phyloP scores from a whole-genome alignment of 495 filamentous ascomycete genomes.

The Lophiotrema nucula region DNA sequence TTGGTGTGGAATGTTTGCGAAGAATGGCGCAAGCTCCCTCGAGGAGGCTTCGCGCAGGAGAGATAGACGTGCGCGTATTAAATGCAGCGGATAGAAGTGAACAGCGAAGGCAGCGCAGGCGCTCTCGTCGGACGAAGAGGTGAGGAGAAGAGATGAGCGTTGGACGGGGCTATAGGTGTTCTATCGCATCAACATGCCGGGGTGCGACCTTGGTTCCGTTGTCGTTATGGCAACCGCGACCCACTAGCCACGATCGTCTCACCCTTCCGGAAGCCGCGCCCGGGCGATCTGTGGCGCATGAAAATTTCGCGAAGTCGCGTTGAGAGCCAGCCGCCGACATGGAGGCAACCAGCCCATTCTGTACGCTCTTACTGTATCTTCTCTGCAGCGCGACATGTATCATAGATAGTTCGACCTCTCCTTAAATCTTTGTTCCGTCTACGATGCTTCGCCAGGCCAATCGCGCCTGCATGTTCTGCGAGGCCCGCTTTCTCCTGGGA shows the following conservation, averaged over 20 bases:
- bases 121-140: conserved; percentile 14
- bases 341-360: too few species aligned
- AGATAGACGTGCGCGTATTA: conserved; percentile 18
- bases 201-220: conserved; percentile 1
- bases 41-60: conserved; percentile 17
- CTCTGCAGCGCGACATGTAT: too few species aligned
- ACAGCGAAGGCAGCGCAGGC: conserved; percentile 19
- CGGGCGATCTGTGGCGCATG: conserved; percentile 6
- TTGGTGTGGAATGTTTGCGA: conserved; percentile 30
- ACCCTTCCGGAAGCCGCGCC: not conserved
- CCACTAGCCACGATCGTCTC: not conserved
- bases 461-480: conserved; percentile 41
- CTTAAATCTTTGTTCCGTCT: too few species aligned
- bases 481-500: conserved; percentile 29
- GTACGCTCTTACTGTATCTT: too few species aligned
- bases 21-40: conserved; percentile 27
- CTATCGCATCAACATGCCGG: conserved; percentile 6
- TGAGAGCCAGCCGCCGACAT: too few species aligned
- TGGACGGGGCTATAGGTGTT: conserved; percentile 2
- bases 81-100: conserved; percentile 19
- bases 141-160: conserved; percentile 3
- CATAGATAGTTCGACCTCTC: too few species aligned
- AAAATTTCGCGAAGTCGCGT: conserved; percentile 21
- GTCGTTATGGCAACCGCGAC: not conserved
- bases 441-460: conserved; percentile 31